A percentile compares a stretch with the other conserved stretches of the same genome.
These are phyloP conservation scores for Candida saitoana DNA, from an alignment of 805 yeast genomes.

Conservation along the genomic window DNA sequence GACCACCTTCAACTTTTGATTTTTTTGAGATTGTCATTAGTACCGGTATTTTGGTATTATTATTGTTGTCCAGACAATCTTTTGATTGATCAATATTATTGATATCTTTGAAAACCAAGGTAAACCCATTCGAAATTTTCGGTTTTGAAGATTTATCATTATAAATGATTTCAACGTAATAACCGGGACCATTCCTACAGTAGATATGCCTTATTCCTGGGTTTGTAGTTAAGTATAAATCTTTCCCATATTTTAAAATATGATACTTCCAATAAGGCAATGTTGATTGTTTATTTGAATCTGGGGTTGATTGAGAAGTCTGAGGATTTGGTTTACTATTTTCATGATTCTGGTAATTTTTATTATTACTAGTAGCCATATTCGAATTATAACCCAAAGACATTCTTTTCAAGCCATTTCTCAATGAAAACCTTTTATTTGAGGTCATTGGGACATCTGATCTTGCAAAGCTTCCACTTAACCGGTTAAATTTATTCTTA, in stretches of 20 bases:
- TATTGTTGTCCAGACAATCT: conserved; percentile 14
- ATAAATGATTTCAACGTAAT: conserved; percentile 43
- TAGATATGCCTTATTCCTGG: conserved; percentile 58
- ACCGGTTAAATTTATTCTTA: neutral
- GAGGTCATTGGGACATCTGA: neutral
- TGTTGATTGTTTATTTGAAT: neutral
- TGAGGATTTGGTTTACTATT: neutral
- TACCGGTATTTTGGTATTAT: conserved; percentile 15
- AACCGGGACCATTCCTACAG: conserved; percentile 61
- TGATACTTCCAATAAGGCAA: conserved; percentile 62
- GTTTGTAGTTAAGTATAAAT: conserved; percentile 61
- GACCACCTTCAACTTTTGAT: conserved; percentile 25
- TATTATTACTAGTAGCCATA: no score
- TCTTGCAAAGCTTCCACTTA: neutral
- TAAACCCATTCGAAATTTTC: conserved; percentile 17
- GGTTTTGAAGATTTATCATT: conserved; percentile 4
- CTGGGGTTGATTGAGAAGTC: neutral
- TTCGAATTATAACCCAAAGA: neutral
- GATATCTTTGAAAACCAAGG: conserved; percentile 23
- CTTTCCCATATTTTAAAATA: conserved; percentile 48
- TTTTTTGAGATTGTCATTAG: conserved; percentile 24
- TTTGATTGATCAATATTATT: conserved; percentile 7
- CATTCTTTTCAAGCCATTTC: neutral
- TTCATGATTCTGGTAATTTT: neutral
- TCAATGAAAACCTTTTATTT: neutral